Conservation (phyloP, 2,329 filamentous ascomycete genomes). For the Metarhizium robertsii region DNA sequence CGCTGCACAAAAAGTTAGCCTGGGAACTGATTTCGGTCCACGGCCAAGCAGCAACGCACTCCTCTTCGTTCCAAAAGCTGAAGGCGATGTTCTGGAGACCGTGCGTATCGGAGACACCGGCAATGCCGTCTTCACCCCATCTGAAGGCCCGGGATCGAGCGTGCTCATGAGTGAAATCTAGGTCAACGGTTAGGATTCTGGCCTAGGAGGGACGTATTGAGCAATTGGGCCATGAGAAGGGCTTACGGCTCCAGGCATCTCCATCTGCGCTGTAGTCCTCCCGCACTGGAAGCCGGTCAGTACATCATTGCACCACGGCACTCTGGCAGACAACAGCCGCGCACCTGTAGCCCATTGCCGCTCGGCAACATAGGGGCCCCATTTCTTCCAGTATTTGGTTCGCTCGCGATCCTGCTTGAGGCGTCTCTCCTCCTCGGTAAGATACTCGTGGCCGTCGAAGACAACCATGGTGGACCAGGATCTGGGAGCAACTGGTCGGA, state of each 20-base stretch:
- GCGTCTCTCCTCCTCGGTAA: conserved; percentile 84
- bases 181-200: neutral
- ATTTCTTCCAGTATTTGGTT: conserved; percentile 95
- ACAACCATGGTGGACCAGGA: conserved; percentile 60
- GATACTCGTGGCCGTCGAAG: conserved; percentile 77
- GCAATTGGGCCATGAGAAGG: neutral
- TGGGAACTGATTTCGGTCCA: too few species aligned
- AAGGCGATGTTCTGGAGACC: conserved; percentile 89
- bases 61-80: conserved; percentile 95
- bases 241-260: conserved; percentile 91
- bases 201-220: neutral
- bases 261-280: conserved; percentile 88
- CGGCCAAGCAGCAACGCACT: conserved; percentile 43
- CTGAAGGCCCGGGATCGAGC: conserved; percentile 80
- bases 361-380: conserved; percentile 90
- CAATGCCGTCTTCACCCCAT: conserved; percentile 96
- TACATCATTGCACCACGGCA: neutral
- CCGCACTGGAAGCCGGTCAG: conserved; percentile 44
- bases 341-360: conserved; percentile 89
- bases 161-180: conserved; percentile 91
- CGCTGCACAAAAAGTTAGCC: conserved; percentile 38
- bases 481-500: conserved; percentile 1
- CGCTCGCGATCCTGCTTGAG: conserved; percentile 77
- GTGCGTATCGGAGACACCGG: conserved; percentile 85
- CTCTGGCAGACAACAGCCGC: conserved; percentile 16